Evolutionary conservation across 768 basidiomycete genomes (phyloP).

Genomic region (Boletus rubescentipes): DNA sequence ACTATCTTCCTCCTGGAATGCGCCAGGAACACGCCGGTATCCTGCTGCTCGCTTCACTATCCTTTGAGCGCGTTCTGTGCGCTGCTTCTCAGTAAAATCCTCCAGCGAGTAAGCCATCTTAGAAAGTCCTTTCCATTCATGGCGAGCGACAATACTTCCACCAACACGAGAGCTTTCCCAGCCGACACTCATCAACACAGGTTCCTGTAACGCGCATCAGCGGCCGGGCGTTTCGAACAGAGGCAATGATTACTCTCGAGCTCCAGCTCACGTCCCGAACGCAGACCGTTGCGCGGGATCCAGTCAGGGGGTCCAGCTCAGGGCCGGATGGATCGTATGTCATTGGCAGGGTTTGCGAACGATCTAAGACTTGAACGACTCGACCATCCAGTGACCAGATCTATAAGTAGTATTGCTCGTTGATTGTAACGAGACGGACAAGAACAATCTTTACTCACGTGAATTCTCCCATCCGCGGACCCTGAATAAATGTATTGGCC

Average conservation of each 20-base stretch:
- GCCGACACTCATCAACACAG: conserved; percentile 87
- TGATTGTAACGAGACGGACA: not conserved
- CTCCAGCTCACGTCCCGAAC: conserved; percentile 98
- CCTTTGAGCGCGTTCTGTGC: conserved; percentile 33
- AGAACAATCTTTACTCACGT: conserved; percentile 47
- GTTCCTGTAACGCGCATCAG: conserved; percentile 52
- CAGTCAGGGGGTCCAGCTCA: conserved; percentile 38
- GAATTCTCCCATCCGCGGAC: conserved; percentile 80
- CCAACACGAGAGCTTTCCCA: conserved; percentile 66
- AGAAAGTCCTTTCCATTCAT: conserved; percentile 93
- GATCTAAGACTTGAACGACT: conserved; percentile 80
- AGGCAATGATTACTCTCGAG: conserved; percentile 52
- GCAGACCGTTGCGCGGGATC: conserved; percentile 44
- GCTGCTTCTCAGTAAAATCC: conserved; percentile 68
- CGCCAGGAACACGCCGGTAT: conserved; percentile 26
- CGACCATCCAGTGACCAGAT: conserved; percentile 95
- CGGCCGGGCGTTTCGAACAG: not conserved
- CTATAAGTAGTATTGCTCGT: conserved; percentile 37
- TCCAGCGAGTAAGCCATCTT: conserved; percentile 68
- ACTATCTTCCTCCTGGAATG: conserved; percentile 27
- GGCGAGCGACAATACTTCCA: conserved; percentile 81
- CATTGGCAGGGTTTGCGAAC: conserved; percentile 69
- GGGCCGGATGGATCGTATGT: conserved; percentile 68
- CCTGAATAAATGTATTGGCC: conserved; percentile 94
- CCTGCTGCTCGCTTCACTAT: conserved; percentile 8